Evolutionary conservation across 345 rosid species (phyloP), one percentile per base, ranked within the genome.

Genomic region (Fremontodendron californicum): DNA sequence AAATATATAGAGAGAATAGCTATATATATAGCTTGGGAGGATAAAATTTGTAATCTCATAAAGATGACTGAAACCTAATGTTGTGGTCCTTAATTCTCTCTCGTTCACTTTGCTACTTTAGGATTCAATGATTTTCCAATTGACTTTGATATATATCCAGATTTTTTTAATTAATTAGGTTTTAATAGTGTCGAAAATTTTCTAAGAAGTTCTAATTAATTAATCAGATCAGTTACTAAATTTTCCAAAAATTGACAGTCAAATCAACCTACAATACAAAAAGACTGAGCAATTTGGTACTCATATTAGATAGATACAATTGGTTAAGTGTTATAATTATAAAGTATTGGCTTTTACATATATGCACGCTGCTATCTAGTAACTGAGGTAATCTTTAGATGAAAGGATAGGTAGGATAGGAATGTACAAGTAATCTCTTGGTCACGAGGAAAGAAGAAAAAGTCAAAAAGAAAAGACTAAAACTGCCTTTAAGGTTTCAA

Each of bases 51-150:
- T 51, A 51, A 12, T 29, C 10, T 63, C 73, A 52, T 42, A 67
- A 27, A 25, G 35, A 46, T 60, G 45, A 61, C 4, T 63, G 16
- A 70, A 70, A 51, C 39, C 1, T 31, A 35, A 18, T 37, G 12
- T 9, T 43, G 75, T 77, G 83, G 85, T 71, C 83, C 85, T 65
- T 6, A 10, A 29, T 52, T 51, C 21, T 54, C 9, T 51, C n/a
- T n/a, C n/a, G 6, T 29, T 48, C 33, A 66, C 11, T 35, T 35
- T 33, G 12, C 18, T n/a, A 19, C 73, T 69, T 27, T 42, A 43
- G 72, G 35, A 9, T 42, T 25, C 72, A 67, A 67, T 42, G 51
- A 67, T 67, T 67, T 67, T 16, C 18, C 27, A 48, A 0, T 48
- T 70, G 58, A 31, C 61, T 49, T 49, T 65, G 12, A n/a, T 8